These are phyloP conservation scores for Annona cherimola DNA, from an alignment of 164 flowering plant species.

Conservation along the genomic window DNA sequence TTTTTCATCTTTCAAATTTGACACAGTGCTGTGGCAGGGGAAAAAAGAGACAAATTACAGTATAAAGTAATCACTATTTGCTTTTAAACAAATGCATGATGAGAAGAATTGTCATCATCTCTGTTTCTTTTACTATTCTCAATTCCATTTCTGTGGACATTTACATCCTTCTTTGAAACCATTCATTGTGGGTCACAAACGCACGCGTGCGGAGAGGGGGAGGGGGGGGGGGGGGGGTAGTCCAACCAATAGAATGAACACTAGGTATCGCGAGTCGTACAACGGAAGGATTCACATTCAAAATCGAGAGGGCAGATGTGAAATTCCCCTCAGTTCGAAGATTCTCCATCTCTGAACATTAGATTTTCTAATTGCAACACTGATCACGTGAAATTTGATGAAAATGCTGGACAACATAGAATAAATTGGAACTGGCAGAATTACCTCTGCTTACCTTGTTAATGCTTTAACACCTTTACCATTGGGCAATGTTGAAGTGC, in stretches of 20 bases:
- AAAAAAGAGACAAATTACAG: background rate
- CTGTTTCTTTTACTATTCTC: no score
- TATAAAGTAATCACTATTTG: background rate
- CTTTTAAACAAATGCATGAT: no score
- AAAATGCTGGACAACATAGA: background rate
- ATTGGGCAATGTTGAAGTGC: constrained; percentile 31
- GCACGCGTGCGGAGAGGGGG: no score
- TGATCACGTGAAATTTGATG: background rate
- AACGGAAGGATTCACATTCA: background rate
- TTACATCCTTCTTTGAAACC: no score
- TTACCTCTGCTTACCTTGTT: constrained; percentile 37
- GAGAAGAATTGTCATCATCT: background rate
- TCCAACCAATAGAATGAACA: background rate
- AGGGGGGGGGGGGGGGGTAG: background rate
- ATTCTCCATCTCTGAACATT: background rate
- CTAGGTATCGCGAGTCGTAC: background rate
- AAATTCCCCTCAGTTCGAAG: background rate
- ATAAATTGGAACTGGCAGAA: background rate
- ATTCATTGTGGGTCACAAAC: no score
- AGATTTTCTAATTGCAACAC: background rate
- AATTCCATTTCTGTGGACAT: no score
- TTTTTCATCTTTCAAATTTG: constrained; percentile 64
- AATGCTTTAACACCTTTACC: constrained; percentile 31
- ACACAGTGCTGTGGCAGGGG: constrained; percentile 25
- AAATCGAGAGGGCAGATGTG: background rate